These are phyloP conservation scores for Aspergillus avenaceus DNA, from an alignment of 495 filamentous ascomycete species.

Conservation along the genomic window DNA sequence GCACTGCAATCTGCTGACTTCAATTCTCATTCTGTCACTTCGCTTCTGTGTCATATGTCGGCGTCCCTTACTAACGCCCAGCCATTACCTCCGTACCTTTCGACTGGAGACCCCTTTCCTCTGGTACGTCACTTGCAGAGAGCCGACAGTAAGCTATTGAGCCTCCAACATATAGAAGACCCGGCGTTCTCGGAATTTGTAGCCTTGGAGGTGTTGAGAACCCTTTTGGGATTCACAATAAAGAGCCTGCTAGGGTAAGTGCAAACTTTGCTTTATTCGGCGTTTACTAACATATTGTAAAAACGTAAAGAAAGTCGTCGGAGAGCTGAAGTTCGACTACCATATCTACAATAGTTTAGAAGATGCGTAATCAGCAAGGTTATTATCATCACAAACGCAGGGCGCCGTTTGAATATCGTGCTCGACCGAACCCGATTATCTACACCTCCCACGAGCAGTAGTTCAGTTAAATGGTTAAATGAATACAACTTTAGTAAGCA, in stretches of 20 bases:
- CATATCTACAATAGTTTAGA: conserved; percentile 18
- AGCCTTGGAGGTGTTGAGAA: conserved; percentile 64
- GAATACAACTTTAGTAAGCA: too few relatives aligned
- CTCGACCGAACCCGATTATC: too few relatives aligned
- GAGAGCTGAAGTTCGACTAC: conserved; percentile 71
- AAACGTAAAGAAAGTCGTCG: conserved; percentile 61
- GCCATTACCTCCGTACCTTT: conserved; percentile 38
- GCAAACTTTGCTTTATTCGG: background rate
- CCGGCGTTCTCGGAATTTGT: conserved; percentile 73
- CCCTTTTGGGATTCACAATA: conserved; percentile 61
- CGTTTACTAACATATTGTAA: conserved; percentile 18
- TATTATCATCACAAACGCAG: conserved; percentile 9
- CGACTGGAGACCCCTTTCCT: conserved; percentile 52
- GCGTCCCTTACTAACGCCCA: conserved; percentile 51
- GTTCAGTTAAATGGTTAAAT: too few relatives aligned
- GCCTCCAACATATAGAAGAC: conserved; percentile 60
- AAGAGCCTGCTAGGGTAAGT: conserved; percentile 49
- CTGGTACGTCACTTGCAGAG: conserved; percentile 48
- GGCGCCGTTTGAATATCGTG: background rate
- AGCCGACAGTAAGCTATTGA: conserved; percentile 53
- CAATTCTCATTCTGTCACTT: conserved; percentile 60
- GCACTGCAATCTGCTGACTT: conserved; percentile 35
- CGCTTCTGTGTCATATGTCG: conserved; percentile 63
- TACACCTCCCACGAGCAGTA: too few relatives aligned
- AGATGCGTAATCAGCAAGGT: conserved; percentile 15